Evolutionary conservation across 2,329 filamentous ascomycete species (phyloP).

Genomic region (Alternaria rosae): DNA sequence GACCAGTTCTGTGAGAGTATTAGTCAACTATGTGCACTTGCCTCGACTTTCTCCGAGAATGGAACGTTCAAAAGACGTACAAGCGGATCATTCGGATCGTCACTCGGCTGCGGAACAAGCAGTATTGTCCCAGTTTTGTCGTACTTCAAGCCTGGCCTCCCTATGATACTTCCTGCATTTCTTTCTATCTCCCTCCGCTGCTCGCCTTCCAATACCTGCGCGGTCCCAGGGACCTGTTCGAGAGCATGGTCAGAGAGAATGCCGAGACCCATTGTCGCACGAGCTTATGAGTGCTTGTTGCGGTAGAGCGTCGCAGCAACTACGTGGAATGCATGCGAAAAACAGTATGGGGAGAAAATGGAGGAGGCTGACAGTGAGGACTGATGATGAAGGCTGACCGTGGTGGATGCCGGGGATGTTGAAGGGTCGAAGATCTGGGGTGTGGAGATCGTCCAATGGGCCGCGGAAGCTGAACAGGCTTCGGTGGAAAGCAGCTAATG

Average conservation of each 20-base stretch:
- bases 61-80: constrained; percentile 49
- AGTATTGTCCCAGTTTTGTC: constrained; percentile 76
- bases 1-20: constrained; percentile 73
- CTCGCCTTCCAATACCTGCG: constrained; percentile 48
- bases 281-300: not conserved
- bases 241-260: constrained; percentile 73
- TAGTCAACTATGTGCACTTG: not conserved
- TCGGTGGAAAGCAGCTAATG: not conserved
- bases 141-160: constrained; percentile 67
- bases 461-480: not conserved
- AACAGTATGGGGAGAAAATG: not conserved
- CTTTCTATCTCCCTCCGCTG: constrained; percentile 36
- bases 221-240: constrained; percentile 71
- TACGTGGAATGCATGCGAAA: not conserved
- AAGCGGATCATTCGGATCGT: constrained; percentile 89
- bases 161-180: constrained; percentile 33
- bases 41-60: not conserved
- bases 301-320: not conserved
- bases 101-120: constrained; percentile 87
- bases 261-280: constrained; percentile 69
- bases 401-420: not conserved
- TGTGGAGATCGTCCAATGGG: constrained; percentile 1
- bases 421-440: not conserved
- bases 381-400: not conserved
- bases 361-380: not conserved